Percentiles rank a stretch among this genome's conserved stretches.
Conservation (phyloP, 1,284 basidiomycete genomes). For the Vanrija humicola region DNA sequence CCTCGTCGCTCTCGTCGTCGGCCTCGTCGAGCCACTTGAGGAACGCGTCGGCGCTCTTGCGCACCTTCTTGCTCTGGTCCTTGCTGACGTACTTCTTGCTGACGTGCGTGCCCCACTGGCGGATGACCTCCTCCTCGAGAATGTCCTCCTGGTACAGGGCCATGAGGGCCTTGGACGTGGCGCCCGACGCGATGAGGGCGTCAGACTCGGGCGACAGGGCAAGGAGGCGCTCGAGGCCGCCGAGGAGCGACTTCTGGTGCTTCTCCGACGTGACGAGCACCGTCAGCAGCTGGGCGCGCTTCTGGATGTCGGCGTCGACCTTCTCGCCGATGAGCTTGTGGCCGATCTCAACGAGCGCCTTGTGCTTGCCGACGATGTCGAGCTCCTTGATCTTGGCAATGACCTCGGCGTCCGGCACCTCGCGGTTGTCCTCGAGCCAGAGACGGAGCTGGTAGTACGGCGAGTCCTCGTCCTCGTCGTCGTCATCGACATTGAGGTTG, state of each 20-base stretch:
- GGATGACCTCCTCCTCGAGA: conserved; percentile 85
- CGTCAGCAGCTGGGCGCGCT: conserved; percentile 69
- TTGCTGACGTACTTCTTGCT: conserved; percentile 97
- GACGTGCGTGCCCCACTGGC: conserved; percentile 94
- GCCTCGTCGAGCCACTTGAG: conserved; percentile 55
- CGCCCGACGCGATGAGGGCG: conserved; percentile 32
- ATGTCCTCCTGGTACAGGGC: conserved; percentile 88
- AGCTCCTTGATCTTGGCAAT: conserved; percentile 88
- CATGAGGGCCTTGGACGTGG: conserved; percentile 79
- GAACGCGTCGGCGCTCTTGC: conserved; percentile 93
- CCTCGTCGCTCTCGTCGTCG: conserved; percentile 13
- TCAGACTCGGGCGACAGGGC: conserved; percentile 60
- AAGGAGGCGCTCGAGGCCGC: conserved; percentile 79
- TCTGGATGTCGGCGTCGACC: conserved; percentile 67
- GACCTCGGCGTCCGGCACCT: conserved; percentile 55
- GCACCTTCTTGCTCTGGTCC: conserved; percentile 90
- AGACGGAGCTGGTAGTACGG: conserved; percentile 79
- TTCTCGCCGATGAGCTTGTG: conserved; percentile 78
- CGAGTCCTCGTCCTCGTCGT: conserved; percentile 79
- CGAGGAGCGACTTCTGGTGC: conserved; percentile 90
- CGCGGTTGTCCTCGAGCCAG: conserved; percentile 78
- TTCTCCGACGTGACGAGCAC: conserved; percentile 73
- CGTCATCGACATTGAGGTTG: conserved; percentile 70
- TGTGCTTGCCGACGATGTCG: conserved; percentile 95
- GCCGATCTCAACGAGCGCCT: conserved; percentile 76